Conservation (phyloP, 169 alveolate species). For the Plasmodium knowlesi region DNA sequence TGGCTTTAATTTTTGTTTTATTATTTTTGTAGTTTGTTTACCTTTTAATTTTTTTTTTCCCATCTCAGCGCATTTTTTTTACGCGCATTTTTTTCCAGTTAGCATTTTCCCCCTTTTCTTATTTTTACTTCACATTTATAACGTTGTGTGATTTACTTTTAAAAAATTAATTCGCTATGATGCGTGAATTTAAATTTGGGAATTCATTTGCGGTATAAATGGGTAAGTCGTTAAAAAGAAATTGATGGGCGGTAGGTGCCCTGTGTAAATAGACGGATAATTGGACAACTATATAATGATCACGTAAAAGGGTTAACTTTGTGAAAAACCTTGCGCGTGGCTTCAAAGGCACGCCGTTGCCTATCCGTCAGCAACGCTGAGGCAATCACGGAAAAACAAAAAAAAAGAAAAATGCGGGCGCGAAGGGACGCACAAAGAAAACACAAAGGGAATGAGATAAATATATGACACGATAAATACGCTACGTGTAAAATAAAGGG, state of each 20-base stretch:
- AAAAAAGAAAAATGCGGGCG: neutral
- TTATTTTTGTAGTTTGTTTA: neutral
- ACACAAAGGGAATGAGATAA: neutral
- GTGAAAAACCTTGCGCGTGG: neutral
- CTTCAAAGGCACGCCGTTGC: neutral
- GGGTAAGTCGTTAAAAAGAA: neutral
- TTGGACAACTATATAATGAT: neutral
- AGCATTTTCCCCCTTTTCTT: neutral
- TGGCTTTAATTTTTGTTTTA: neutral
- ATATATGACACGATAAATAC: neutral
- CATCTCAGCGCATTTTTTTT: neutral
- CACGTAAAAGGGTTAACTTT: neutral
- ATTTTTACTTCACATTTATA: neutral
- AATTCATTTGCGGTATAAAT: neutral
- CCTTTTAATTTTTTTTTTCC: neutral
- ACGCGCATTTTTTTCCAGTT: neutral
- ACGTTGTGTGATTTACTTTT: neutral
- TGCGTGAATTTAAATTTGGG: neutral
- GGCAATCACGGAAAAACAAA: neutral
- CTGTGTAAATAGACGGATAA: neutral
- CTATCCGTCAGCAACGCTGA: neutral
- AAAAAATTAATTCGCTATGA: neutral
- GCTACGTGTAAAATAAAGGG: neutral
- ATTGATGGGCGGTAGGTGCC: neutral
- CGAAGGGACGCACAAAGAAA: neutral